These are phyloP conservation scores for Mycena polygramma DNA, from an alignment of 768 basidiomycete species.

Conservation along the genomic window DNA sequence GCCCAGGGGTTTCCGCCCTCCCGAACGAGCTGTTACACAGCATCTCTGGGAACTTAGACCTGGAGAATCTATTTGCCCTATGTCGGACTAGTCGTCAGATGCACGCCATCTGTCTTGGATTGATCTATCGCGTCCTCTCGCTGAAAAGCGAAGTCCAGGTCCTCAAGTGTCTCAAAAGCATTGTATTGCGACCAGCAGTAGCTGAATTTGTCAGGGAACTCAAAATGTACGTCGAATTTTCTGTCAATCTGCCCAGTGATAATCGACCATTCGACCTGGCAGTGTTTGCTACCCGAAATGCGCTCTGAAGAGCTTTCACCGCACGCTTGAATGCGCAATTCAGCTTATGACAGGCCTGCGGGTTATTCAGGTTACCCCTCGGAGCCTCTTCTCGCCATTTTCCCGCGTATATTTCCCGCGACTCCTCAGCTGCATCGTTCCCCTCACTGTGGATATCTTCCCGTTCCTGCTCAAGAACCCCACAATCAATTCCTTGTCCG, in stretches of 20 bases:
- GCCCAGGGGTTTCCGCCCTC: not conserved
- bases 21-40: constrained; percentile 14
- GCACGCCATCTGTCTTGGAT: not conserved
- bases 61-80: not conserved
- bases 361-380: no score
- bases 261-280: not conserved
- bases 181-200: not conserved
- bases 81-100: constrained; percentile 16
- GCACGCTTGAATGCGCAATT: not conserved
- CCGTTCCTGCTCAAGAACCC: not conserved
- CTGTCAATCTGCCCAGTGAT: not conserved
- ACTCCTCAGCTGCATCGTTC: not conserved
- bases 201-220: not conserved
- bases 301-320: not conserved
- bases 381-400: not conserved
- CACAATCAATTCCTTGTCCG: not conserved
- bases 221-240: not conserved
- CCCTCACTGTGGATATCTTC: not conserved
- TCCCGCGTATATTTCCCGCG: not conserved
- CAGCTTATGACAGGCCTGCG: not conserved
- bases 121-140: constrained; percentile 14
- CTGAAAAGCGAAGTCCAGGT: not conserved
- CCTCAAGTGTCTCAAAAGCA: constrained; percentile 1
- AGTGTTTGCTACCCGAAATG: not conserved
- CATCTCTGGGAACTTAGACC: not conserved